phyloP scores from a whole-genome alignment of 2,329 filamentous ascomycete species.

The Trichoderma harzianum region DNA sequence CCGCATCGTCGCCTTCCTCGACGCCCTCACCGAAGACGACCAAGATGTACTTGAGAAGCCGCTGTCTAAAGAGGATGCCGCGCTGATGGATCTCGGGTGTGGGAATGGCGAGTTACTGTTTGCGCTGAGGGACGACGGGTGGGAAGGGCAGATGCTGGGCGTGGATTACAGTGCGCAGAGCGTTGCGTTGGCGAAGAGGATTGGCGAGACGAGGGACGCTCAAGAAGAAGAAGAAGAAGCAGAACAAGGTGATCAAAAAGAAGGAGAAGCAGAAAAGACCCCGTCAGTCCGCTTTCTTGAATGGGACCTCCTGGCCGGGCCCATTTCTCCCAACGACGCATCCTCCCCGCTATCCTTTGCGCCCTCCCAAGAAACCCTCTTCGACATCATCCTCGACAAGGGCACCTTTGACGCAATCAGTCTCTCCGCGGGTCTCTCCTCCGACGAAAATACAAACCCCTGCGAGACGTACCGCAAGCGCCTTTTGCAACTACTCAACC shows the following conservation, averaged over 20 bases:
- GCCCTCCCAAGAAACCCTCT: constrained; percentile 48
- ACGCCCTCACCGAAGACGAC: constrained; percentile 29
- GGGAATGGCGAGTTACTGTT: constrained; percentile 94
- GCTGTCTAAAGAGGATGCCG: constrained; percentile 32
- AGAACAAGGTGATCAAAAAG: too few relatives aligned
- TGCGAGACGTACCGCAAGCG: constrained; percentile 72
- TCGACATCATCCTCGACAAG: constrained; percentile 94
- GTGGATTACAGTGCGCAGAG: constrained; percentile 82
- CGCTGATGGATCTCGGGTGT: constrained; percentile 84
- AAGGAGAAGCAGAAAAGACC: too few relatives aligned
- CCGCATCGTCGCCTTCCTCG: constrained; percentile 72
- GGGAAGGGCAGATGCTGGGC: constrained; percentile 70
- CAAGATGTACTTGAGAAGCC: constrained; percentile 23
- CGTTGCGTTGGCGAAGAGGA: constrained; percentile 66
- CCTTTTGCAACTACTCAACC: constrained; percentile 65
- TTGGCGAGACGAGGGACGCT: constrained; percentile 42
- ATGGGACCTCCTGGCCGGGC: constrained; percentile 61
- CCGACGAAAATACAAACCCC: constrained; percentile 44
- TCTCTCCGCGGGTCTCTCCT: constrained; percentile 52
- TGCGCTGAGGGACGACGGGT: constrained; percentile 63
- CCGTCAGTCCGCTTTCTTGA: constrained; percentile 42
- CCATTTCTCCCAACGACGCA: constrained; percentile 31
- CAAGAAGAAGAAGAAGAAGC: neutral
- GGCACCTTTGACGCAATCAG: constrained; percentile 96
- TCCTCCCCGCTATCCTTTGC: constrained; percentile 25